A percentile compares a stretch with the other conserved stretches of the same genome.
These are phyloP conservation scores for Purpureocillium takamizusanense DNA, from an alignment of 2,329 filamentous ascomycete species.

Conservation along the genomic window DNA sequence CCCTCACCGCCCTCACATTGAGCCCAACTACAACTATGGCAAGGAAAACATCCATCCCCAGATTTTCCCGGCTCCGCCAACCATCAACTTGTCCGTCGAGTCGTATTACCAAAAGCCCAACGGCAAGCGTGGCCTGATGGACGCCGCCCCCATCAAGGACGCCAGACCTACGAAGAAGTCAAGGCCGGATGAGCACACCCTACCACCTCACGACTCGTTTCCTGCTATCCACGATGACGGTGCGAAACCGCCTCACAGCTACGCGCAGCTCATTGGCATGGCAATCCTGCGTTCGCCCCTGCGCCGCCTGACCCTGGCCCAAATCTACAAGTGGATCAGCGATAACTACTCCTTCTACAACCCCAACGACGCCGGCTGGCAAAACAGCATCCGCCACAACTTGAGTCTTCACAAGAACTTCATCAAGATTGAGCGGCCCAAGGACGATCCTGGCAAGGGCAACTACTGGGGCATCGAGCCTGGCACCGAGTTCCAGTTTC, in stretches of 20 bases:
- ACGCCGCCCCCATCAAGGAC: slow-evolving; percentile 66
- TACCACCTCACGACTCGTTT: slow-evolving; percentile 73
- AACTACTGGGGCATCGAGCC: slow-evolving; percentile 93
- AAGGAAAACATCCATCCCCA: slow-evolving; percentile 50
- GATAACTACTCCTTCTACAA: slow-evolving; percentile 86
- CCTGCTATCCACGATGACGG: slow-evolving; percentile 77
- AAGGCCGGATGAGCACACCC: slow-evolving; percentile 44
- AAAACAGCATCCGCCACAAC: slow-evolving; percentile 98
- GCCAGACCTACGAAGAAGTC: slow-evolving; percentile 57
- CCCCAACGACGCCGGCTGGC: slow-evolving; percentile 81
- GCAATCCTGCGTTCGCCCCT: slow-evolving; percentile 81
- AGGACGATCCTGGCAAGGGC: slow-evolving; percentile 94
- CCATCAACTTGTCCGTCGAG: slow-evolving; percentile 42
- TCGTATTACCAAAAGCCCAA: slow-evolving; percentile 43
- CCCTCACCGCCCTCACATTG: slow-evolving; percentile 41
- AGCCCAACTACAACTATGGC: slow-evolving; percentile 29
- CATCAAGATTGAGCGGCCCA: slow-evolving; percentile 88
- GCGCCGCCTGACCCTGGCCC: slow-evolving; percentile 76
- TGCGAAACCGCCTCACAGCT: slow-evolving; percentile 82
- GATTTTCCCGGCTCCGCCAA: slow-evolving; percentile 37
- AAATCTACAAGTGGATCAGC: slow-evolving; percentile 99
- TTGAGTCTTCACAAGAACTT: slow-evolving; percentile 95
- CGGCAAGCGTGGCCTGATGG: slow-evolving; percentile 57
- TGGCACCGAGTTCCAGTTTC: slow-evolving; percentile 82
- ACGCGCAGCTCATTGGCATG: slow-evolving; percentile 93